Evolutionary conservation across 2,329 filamentous ascomycete species (phyloP), one percentile per base, ranked within the genome.

Genomic region (Sporothrix phasma): DNA sequence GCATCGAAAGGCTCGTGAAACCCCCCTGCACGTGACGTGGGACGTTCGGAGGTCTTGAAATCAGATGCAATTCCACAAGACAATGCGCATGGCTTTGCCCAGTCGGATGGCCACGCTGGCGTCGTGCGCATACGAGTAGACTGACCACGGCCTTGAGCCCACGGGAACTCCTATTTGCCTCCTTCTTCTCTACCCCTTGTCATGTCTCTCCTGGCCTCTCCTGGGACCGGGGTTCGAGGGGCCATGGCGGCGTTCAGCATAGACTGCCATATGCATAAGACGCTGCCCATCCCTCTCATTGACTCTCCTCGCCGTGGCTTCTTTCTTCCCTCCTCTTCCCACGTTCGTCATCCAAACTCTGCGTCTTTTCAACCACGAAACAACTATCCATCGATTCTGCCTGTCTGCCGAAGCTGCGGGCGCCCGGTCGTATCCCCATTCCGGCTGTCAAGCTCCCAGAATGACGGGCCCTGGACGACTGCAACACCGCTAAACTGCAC

Each of bases 401-500:
- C 39, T 19, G 62, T 26, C 26, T 26, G 17, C n/a, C n/a, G 24
- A 15, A 49, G 17, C 26, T 39, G n/a, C 34, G 34, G 31, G 11
- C 19, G 13, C 1, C 17, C 45, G 13, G 37, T 45, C 26, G 22
- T n/a, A 19, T 19, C n/a, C 13, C 24, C 24, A 17, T 39, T 59
- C 31, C 24, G n/a, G 43, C 41, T 24, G 11, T 34, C 53, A 64
- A 43, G 51, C 29, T 64, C 59, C 63, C 63, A 66, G 45, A 62
- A 68, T 66, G 65, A 66, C 60, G 45, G 64, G 56, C 60, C 49
- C 19, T 49, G 51, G 17, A 15, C 45, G 39, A 49, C 60, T 66
- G 61, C 60, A 59, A 65, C 62, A 62, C 59, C 65, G 65, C 67
- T 68, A 68, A 62, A 67, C 67, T 61, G 49, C 58, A 63, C 65